These are phyloP conservation scores for Salix exigua DNA, from an alignment of 345 rosid species.

Conservation along the genomic window DNA sequence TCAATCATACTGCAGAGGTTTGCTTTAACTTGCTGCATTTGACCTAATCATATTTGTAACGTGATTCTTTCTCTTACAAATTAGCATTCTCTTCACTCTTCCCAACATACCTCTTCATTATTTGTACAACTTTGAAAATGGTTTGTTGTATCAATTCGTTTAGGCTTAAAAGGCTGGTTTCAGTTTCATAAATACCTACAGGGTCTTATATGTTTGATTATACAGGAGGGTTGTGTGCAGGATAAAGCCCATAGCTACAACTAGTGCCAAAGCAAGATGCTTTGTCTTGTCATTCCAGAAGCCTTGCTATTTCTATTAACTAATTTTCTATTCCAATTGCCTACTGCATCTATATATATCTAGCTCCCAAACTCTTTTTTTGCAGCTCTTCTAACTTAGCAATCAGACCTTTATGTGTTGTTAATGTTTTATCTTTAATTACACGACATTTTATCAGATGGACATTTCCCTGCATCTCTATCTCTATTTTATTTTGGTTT, in stretches of 20 bases:
- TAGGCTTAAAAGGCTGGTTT: constrained; percentile 7
- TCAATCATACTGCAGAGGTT: constrained; percentile 92
- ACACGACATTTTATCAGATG: background rate
- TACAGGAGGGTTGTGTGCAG: too few species aligned
- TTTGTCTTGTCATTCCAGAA: background rate
- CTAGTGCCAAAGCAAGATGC: background rate
- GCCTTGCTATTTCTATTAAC: background rate
- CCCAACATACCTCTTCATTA: background rate
- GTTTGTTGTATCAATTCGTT: background rate
- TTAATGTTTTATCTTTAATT: background rate
- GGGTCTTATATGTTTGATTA: too few species aligned
- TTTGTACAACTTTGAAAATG: background rate
- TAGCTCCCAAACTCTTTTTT: background rate
- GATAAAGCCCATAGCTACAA: background rate
- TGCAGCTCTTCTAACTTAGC: background rate
- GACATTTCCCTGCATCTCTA: background rate
- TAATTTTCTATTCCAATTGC: background rate
- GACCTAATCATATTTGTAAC: background rate
- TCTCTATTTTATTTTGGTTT: constrained; percentile 18
- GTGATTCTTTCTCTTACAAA: background rate
- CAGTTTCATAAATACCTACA: too few species aligned
- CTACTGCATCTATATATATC: background rate
- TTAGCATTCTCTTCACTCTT: background rate
- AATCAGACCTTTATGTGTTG: background rate
- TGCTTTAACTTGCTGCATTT: constrained; percentile 4